Base-by-base conservation (phyloP, 805 yeast genomes). In the Barnettozyma californica region DNA sequence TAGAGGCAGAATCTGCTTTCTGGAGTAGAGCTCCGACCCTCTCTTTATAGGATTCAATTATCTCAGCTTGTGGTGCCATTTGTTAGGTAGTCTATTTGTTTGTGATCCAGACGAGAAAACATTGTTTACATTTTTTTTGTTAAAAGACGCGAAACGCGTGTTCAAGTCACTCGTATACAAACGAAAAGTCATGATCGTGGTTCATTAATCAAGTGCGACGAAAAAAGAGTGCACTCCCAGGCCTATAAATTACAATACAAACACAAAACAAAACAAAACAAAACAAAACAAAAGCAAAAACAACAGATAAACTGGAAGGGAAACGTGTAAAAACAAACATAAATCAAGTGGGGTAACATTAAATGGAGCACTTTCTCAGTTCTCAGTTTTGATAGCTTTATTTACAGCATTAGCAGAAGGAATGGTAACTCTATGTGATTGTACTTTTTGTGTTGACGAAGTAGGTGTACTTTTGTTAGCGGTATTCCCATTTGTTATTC, bases 351-450 rank as follows among this genome's bases (percentile, higher is more conserved):
- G 34, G 11, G 8, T 27, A 16, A 34, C 41, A 37, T 38, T 38
- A 21, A 38, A 13, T 5, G 27, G 26, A 38, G 34, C 19, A 6
- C 10, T 23, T 13, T 5, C 13, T 40, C 23, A 47, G 23, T 47
- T 43, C 39, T 47, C 50, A n/a, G 50, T 39, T 18, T 40, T 47
- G 20, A 47, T 47, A 21, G 50, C 46, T 27, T 47, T 44, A 47
- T 47, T 47, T 40, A 47, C 45, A 44, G 40, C 36, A 16, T 41
- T 46, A 16, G 44, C 11, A 2, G 43, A 26, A 20, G 46, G 43
- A 4, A 47, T 20, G 9, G 46, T 7, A 23, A 36, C 21, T 42
- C 40, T 47, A 11, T 36, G 33, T 16, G 46, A 29, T 19, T 42
- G 49, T 38, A 45, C 49, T 23, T 46, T 46, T 19, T 35, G 44